A percentile compares a stretch with the other conserved stretches of the same genome.
phyloP scores from a whole-genome alignment of 1,284 basidiomycete genomes.

The Cutaneotrichosporon cutaneum region DNA sequence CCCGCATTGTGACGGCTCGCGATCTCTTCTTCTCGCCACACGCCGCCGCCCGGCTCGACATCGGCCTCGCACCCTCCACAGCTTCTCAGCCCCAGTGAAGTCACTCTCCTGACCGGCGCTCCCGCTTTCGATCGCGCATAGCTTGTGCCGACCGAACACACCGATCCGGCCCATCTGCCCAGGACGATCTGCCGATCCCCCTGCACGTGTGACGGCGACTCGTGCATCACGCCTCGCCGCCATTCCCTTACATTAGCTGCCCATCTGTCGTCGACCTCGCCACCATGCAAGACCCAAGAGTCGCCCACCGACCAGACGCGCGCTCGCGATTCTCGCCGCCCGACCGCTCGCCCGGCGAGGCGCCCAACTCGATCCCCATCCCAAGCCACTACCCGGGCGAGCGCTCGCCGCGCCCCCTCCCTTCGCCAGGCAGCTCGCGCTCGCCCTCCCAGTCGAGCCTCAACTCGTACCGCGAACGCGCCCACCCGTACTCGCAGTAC shows the following conservation, averaged over 20 bases:
- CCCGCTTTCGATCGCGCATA: no score
- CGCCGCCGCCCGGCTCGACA: no score
- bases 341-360: neutral
- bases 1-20: neutral
- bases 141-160: no score
- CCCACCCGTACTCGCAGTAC: constrained; percentile 16
- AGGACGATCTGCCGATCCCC: neutral
- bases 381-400: constrained; percentile 4
- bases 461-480: constrained; percentile 21
- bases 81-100: no score
- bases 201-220: neutral
- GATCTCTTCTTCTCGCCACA: no score
- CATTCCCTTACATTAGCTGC: neutral
- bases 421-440: constrained; percentile 11
- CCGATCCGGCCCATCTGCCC: neutral
- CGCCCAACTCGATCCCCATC: constrained; percentile 11
- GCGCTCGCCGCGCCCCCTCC: constrained; percentile 4
- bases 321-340: neutral
- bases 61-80: no score
- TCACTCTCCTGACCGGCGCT: no score
- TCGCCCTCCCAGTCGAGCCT: constrained; percentile 13
- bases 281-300: neutral
- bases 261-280: neutral
- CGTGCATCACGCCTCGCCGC: neutral
- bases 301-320: neutral